A percentile compares a stretch with the other conserved stretches of the same genome.
phyloP scores from a whole-genome alignment of 75 land plant genomes.

The Pseudotsuga menziesii region DNA sequence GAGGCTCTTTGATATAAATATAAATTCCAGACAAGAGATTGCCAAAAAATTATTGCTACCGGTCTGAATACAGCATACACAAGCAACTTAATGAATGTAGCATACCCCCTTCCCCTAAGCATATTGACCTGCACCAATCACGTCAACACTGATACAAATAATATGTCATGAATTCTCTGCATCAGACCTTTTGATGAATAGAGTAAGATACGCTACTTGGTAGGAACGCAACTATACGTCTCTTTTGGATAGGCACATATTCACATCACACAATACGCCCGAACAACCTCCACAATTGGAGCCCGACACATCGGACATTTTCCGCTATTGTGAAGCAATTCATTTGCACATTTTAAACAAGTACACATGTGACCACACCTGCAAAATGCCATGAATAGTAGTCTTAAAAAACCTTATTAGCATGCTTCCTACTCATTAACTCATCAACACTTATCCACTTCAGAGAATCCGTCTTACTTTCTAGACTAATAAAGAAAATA shows the following conservation, averaged over 20 bases:
- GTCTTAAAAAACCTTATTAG: not conserved
- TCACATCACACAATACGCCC: constrained; percentile 78
- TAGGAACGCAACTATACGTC: no score
- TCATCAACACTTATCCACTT: not conserved
- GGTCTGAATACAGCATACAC: not conserved
- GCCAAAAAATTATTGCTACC: constrained; percentile 1
- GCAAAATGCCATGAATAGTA: constrained; percentile 14
- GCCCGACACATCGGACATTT: constrained; percentile 96
- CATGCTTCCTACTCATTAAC: not conserved
- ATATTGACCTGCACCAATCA: not conserved
- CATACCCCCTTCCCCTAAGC: not conserved
- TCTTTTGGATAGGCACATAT: not conserved
- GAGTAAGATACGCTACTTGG: no score
- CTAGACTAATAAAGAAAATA: not conserved
- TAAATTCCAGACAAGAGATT: not conserved
- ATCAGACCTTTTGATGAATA: not conserved
- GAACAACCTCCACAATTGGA: constrained; percentile 90
- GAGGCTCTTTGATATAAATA: not conserved
- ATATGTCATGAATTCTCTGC: not conserved
- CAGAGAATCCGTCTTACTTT: not conserved
- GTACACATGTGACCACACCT: constrained; percentile 99
- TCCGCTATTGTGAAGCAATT: constrained; percentile 66
- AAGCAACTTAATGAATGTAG: constrained; percentile 5
- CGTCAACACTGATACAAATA: not conserved
- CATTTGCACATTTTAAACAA: constrained; percentile 83